Evolutionary conservation across 257 asterid species (phyloP), one percentile per base, ranked within the genome.

Genomic region (Przewalskia tangutica): DNA sequence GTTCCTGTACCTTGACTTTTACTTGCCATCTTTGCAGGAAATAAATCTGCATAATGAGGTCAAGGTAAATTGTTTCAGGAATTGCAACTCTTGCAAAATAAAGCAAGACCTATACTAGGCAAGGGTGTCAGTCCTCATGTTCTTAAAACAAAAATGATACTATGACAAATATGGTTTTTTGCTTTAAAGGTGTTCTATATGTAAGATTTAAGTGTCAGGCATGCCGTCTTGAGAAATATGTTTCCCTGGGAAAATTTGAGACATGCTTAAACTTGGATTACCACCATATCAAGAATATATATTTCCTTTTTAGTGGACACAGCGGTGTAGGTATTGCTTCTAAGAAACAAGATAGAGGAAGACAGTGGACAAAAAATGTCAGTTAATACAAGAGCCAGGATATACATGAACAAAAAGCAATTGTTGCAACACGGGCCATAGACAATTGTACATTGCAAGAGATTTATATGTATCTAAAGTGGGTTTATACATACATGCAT

Each of bases 21-120:
- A 53, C 81, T 88, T 83, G 85, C 91, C 90, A 84, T 85, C 84
- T 91, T 97, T 92, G 84, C 90, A 87, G 81, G 86, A 89, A 75
- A 88, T 76, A 81, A 84, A 89, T 82, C 83, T 75, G 67, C 38
- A 66, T 76, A 23, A 75, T 89, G 81, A 89, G 85, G 80, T 83
- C 60, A 82, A 60, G 50, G 73, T 18, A 13, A 58, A 84, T 63
- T 40, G 64, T 51, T 18, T 70, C 65, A 64, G 79, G 81, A 76
- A 75, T 32, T 7, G 27, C 62, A 51, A 23, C 23, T 48, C 63
- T 73, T 48, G 77, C 20, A 71, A 73, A 50, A 50, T 27, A 50
- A 75, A 36, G 80, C 27, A 75, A 75, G 46, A 75, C 62, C 27
- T 75, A 48, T 44, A 64, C 40, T 27, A 79, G 13, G 77, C 36